These are phyloP conservation scores for Chaetoceros muelleri DNA, from an alignment of 108 stramenopile genomes.

Conservation along the genomic window DNA sequence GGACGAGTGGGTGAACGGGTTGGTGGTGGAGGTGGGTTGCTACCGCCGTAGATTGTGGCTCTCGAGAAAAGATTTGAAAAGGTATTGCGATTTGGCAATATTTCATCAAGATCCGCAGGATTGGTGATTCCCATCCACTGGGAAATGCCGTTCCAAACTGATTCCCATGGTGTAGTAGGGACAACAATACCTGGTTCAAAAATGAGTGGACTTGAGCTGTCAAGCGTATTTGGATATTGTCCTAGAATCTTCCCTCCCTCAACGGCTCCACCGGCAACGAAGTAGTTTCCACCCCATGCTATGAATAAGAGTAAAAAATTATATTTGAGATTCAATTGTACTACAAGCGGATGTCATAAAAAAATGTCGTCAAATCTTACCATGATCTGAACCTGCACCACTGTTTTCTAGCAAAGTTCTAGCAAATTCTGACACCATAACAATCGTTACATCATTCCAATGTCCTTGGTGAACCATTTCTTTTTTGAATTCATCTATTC, in stretches of 20 bases:
- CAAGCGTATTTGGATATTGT: conserved; percentile 15
- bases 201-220: not conserved
- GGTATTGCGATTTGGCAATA: conserved; percentile 1
- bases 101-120: conserved; percentile 13
- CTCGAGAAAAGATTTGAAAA: too few relatives aligned
- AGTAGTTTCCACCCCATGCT: conserved; percentile 4
- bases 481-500: conserved; percentile 30
- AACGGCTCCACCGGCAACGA: conserved; percentile 28
- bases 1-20: too few relatives aligned
- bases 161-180: conserved; percentile 41
- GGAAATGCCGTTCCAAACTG: conserved; percentile 32
- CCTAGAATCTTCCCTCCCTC: conserved; percentile 30
- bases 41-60: conserved; percentile 8
- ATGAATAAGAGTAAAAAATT: not conserved
- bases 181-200: conserved; percentile 8
- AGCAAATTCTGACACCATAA: conserved; percentile 51
- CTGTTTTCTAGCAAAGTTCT: conserved; percentile 55
- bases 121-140: conserved; percentile 40
- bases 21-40: conserved; percentile 15
- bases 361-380: not conserved
- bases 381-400: conserved; percentile 22
- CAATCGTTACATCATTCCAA: conserved; percentile 41
- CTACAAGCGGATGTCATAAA: not conserved
- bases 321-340: not conserved
- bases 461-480: conserved; percentile 37